Conservation (phyloP, 2,329 filamentous ascomycete genomes). For the Botrytis galanthina region DNA sequence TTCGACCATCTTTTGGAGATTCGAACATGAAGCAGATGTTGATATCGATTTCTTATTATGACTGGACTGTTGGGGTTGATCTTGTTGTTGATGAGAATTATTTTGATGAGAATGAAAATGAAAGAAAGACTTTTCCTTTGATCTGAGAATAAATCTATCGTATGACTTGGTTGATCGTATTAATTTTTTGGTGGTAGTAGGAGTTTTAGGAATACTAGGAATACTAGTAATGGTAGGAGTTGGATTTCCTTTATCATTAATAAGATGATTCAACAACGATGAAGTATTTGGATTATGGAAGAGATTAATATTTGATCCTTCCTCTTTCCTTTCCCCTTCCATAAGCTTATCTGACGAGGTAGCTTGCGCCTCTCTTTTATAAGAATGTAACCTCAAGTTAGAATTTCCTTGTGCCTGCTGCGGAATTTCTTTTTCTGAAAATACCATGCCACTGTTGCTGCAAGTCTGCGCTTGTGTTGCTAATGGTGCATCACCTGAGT, state of each 20-base stretch:
- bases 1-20: conserved; percentile 28
- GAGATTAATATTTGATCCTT: conserved; percentile 15
- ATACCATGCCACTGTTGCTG: background rate
- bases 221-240: background rate
- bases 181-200: background rate
- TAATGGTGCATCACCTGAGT: conserved; percentile 10
- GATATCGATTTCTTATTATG: background rate
- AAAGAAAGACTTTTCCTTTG: background rate
- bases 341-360: conserved; percentile 20
- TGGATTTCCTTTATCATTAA: conserved; percentile 5
- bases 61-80: background rate
- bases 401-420: conserved; percentile 11
- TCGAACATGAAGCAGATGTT: conserved; percentile 30
- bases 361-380: conserved; percentile 17
- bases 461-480: conserved; percentile 11
- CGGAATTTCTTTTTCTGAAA: conserved; percentile 16
- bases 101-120: background rate
- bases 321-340: background rate
- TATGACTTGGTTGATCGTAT: conserved; percentile 3
- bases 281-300: background rate
- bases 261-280: conserved; percentile 3
- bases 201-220: background rate
- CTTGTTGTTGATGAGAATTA: background rate
- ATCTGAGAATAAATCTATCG: background rate
- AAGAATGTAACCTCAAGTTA: conserved; percentile 13